phyloP scores from a whole-genome alignment of 2,329 filamentous ascomycete genomes.

The Fusarium neocosmosporiellum region DNA sequence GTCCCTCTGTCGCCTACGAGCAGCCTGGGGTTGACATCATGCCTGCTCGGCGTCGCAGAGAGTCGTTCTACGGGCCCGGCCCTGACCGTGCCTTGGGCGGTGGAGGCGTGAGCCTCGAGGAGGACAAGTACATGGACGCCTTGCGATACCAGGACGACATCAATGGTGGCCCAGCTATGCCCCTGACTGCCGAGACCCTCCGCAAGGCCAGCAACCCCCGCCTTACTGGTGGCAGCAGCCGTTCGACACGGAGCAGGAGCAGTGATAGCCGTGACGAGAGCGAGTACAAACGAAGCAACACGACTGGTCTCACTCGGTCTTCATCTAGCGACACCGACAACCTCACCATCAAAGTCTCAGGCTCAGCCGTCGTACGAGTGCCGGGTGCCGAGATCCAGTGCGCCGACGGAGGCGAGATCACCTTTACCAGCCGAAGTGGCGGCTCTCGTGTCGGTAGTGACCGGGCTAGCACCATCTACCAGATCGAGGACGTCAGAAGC shows the following conservation, averaged over 20 bases:
- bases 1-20: conserved; percentile 53
- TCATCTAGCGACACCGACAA: conserved; percentile 65
- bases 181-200: conserved; percentile 67
- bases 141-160: conserved; percentile 65
- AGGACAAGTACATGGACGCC: conserved; percentile 54
- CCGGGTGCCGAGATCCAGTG: conserved; percentile 69
- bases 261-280: conserved; percentile 72
- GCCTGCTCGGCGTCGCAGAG: conserved; percentile 50
- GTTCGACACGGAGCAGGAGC: conserved; percentile 69
- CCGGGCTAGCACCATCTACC: conserved; percentile 60
- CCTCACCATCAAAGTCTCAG: conserved; percentile 70
- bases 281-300: conserved; percentile 70
- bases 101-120: conserved; percentile 49
- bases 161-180: conserved; percentile 56
- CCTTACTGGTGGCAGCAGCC: conserved; percentile 62
- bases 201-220: conserved; percentile 59
- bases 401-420: conserved; percentile 69
- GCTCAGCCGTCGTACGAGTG: conserved; percentile 66
- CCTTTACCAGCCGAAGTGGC: conserved; percentile 55
- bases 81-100: conserved; percentile 48
- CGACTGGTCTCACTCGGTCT: conserved; percentile 69
- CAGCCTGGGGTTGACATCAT: conserved; percentile 54
- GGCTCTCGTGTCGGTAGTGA: conserved; percentile 61
- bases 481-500: conserved; percentile 59
- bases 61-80: conserved; percentile 56